Percentiles rank a stretch among this genome's conserved stretches.
phyloP scores from a whole-genome alignment of 768 basidiomycete genomes.

The Termitomyces sp. region DNA sequence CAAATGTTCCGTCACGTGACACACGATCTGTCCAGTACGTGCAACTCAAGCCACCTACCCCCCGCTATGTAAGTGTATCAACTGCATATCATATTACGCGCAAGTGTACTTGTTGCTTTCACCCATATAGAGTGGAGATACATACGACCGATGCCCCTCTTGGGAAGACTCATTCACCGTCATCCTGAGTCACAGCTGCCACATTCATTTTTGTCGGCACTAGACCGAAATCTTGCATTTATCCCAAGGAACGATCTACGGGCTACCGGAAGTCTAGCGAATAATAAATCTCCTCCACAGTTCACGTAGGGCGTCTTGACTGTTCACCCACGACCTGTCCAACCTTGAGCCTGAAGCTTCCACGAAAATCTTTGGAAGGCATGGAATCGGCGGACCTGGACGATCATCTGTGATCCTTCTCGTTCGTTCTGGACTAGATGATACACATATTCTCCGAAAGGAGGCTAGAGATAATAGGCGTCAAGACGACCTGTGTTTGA shows the following conservation, averaged over 20 bases:
- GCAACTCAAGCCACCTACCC: not conserved
- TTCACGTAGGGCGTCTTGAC: not conserved
- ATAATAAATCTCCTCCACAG: not conserved
- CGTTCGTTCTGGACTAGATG: not conserved
- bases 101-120: not conserved
- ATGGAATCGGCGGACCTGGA: not conserved
- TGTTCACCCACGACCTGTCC: not conserved
- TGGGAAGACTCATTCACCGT: not conserved
- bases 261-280: not conserved
- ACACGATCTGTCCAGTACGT: too few species aligned
- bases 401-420: not conserved
- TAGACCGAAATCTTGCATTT: not conserved
- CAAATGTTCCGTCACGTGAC: not conserved
- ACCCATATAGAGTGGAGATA: too few species aligned
- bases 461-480: not conserved
- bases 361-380: not conserved
- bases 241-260: not conserved
- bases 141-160: not conserved
- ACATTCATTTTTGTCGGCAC: not conserved
- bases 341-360: not conserved
- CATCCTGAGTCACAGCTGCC: slow-evolving; percentile 3
- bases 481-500: not conserved
- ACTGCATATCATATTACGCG: not conserved
- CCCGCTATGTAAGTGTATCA: not conserved
- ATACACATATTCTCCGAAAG: not conserved